phyloP scores from a whole-genome alignment of 2,329 filamentous ascomycete genomes.

The Alternaria ethzedia region DNA sequence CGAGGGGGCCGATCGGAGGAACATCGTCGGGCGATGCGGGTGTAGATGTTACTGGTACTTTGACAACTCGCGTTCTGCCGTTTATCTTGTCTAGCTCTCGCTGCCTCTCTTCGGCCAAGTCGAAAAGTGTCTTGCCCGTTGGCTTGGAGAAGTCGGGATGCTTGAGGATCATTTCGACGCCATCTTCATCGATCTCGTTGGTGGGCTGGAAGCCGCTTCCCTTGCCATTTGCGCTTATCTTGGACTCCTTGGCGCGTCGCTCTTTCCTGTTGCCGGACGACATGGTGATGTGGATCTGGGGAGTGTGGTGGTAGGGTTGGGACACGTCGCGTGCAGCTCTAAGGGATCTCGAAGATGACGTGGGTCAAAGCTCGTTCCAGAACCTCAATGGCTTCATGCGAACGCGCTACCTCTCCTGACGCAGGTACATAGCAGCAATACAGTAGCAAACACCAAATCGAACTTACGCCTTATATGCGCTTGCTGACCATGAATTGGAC shows the following conservation, averaged over 20 bases:
- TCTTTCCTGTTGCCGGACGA: conserved; percentile 53
- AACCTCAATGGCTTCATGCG: neutral
- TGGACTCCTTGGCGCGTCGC: conserved; percentile 49
- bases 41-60: conserved; percentile 37
- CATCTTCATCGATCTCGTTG: conserved; percentile 49
- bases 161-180: conserved; percentile 65
- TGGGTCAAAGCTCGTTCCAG: conserved; percentile 21
- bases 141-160: conserved; percentile 72
- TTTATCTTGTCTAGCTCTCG: conserved; percentile 52
- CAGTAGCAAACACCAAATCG: neutral
- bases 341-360: conserved; percentile 13
- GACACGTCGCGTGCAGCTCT: conserved; percentile 30
- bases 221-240: conserved; percentile 20
- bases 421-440: neutral
- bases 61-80: conserved; percentile 51
- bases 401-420: neutral
- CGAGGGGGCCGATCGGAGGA: conserved; percentile 52
- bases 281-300: conserved; percentile 22
- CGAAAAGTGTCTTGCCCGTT: conserved; percentile 71
- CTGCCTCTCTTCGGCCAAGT: conserved; percentile 70
- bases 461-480: neutral
- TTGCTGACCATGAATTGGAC: conserved; percentile 49
- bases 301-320: conserved; percentile 12
- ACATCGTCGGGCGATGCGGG: conserved; percentile 31
- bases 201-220: conserved; percentile 48